Conservation (phyloP, 768 basidiomycete genomes). For the Amanita exitialis region DNA sequence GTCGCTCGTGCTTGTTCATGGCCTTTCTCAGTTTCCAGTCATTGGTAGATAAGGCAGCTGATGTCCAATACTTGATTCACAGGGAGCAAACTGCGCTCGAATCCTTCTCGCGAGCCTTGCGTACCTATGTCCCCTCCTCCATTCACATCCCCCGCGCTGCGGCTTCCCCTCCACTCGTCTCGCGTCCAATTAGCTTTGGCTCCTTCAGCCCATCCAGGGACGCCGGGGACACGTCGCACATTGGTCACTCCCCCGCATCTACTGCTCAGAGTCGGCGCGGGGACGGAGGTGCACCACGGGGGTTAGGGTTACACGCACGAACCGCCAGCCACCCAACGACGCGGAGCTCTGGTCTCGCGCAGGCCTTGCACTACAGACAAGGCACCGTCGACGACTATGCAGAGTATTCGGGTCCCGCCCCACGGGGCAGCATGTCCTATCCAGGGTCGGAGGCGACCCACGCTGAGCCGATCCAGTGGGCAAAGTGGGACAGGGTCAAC, state of each 20-base stretch:
- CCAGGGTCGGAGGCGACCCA: constrained; percentile 5
- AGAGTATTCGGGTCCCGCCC: neutral
- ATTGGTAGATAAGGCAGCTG: constrained; percentile 6
- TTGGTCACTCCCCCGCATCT: neutral
- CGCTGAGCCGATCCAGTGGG: constrained; percentile 30
- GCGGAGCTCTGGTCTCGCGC: constrained; percentile 13
- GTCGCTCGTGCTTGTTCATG: neutral
- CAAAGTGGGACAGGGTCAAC: constrained; percentile 30
- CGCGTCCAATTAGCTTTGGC: constrained; percentile 38
- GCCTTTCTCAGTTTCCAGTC: constrained; percentile 4
- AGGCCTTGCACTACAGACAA: constrained; percentile 12
- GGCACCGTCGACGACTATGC: neutral
- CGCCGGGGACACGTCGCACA: neutral
- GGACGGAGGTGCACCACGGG: neutral
- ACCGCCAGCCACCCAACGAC: neutral
- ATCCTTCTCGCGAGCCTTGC: constrained; percentile 40
- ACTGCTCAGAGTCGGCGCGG: neutral
- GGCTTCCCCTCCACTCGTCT: constrained; percentile 39
- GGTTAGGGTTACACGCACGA: neutral
- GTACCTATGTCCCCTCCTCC: constrained; percentile 43
- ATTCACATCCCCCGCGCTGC: constrained; percentile 35
- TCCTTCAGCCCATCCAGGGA: constrained; percentile 17
- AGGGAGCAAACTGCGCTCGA: constrained; percentile 44
- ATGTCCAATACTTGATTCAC: constrained; percentile 4
- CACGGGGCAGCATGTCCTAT: neutral